Conservation (phyloP, 1,139 yeast species). For the Yamadazyma mexicana region DNA sequence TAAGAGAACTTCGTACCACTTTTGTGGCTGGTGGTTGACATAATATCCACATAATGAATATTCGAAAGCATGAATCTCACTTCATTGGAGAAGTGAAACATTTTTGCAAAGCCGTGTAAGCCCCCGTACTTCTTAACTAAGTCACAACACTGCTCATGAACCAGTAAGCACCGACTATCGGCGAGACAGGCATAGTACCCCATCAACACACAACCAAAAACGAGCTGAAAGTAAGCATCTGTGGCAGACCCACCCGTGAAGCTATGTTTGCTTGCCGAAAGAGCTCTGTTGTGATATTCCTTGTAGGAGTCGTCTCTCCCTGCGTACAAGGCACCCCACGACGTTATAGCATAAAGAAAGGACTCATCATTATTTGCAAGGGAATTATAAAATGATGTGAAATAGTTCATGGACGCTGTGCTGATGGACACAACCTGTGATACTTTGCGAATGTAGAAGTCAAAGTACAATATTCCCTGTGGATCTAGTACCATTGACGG, state of each 20-base stretch:
- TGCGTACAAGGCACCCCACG: conserved; percentile 38
- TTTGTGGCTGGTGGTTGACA: conserved; percentile 18
- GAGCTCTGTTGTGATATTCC: conserved; percentile 22
- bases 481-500: conserved; percentile 17
- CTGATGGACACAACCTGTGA: conserved; percentile 23
- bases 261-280: conserved; percentile 8
- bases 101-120: conserved; percentile 23
- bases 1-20: conserved; percentile 19
- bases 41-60: conserved; percentile 24
- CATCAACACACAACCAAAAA: conserved; percentile 9
- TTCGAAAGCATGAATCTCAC: conserved; percentile 20
- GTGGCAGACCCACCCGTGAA: conserved; percentile 3
- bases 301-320: conserved; percentile 22
- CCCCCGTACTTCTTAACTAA: conserved; percentile 58
- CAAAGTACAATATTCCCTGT: conserved; percentile 18
- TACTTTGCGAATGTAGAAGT: conserved; percentile 20
- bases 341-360: conserved; percentile 43
- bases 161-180: no score
- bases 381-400: conserved; percentile 38
- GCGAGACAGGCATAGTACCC: conserved; percentile 36
- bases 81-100: conserved; percentile 20
- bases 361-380: conserved; percentile 42
- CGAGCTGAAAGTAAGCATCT: conserved; percentile 11
- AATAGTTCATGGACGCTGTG: conserved; percentile 43
- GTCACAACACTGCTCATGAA: conserved; percentile 31